Evolutionary conservation across 2,329 filamentous ascomycete species (phyloP).

Genomic region (Penicillium sp.): DNA sequence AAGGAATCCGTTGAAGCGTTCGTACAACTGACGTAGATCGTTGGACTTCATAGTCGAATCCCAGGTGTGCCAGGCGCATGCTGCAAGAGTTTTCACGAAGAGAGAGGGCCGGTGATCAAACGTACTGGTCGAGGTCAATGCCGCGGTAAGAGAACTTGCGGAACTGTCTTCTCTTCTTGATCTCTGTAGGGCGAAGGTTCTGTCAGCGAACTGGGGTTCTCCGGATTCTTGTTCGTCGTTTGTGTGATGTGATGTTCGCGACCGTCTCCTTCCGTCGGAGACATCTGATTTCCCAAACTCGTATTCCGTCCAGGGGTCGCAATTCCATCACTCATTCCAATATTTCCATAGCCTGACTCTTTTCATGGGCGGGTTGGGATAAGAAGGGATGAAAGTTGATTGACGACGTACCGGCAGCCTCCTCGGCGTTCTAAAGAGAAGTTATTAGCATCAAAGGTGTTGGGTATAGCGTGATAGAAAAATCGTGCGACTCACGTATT

Average conservation of each 20-base stretch:
- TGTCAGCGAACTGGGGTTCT: conserved; percentile 34
- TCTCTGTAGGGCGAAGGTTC: conserved; percentile 62
- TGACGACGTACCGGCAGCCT: conserved; percentile 74
- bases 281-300: conserved; percentile 22
- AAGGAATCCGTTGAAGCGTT: conserved; percentile 8
- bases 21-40: neutral
- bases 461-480: neutral
- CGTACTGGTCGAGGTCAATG: conserved; percentile 99
- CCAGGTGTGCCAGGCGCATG: conserved; percentile 11
- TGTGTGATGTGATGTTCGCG: conserved; percentile 16
- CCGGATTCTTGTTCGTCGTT: conserved; percentile 22
- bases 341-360: conserved; percentile 8
- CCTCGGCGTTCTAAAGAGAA: conserved; percentile 78
- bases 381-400: conserved; percentile 26
- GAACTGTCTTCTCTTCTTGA: conserved; percentile 99
- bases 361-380: conserved; percentile 19
- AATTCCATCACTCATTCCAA: conserved; percentile 12
- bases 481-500: conserved; percentile 71
- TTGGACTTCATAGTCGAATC: conserved; percentile 11
- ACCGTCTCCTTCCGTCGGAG: conserved; percentile 22
- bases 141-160: conserved; percentile 99
- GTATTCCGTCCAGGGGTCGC: conserved; percentile 4
- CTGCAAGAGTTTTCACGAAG: conserved; percentile 14
- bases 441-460: conserved; percentile 40
- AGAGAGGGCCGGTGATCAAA: conserved; percentile 32